Evolutionary conservation across 78 protist species (phyloP).

Genomic region (slime mould (Dictyostelium discoideum)): DNA sequence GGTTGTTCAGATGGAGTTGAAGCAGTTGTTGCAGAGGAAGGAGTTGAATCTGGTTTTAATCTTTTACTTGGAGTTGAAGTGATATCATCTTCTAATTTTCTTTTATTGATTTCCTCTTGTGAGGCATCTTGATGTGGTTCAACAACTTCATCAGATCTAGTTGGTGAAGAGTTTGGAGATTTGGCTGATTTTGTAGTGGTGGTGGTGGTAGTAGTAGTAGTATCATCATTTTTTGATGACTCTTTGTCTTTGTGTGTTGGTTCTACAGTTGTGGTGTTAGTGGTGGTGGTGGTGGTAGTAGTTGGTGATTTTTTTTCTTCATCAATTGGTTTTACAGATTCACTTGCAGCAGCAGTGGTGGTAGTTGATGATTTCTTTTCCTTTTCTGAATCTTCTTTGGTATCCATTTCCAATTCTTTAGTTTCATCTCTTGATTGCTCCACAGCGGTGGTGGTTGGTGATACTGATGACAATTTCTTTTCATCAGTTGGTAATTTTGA

Average conservation of each 20-base stretch:
- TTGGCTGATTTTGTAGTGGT: neutral
- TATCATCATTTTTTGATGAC: neutral
- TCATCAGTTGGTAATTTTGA: neutral
- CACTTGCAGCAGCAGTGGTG: neutral
- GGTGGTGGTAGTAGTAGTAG: neutral
- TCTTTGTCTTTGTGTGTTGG: neutral
- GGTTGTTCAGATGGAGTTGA: neutral
- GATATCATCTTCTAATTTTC: conserved; percentile 49
- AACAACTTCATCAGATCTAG: conserved; percentile 54
- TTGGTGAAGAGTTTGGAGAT: conserved; percentile 53
- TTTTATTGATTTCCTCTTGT: conserved; percentile 74
- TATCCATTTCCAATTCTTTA: neutral
- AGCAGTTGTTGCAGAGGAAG: neutral
- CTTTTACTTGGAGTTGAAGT: neutral
- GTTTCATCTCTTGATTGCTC: neutral
- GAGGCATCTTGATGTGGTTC: conserved; percentile 79
- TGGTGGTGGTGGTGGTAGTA: neutral
- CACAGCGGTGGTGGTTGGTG: conserved; percentile 7
- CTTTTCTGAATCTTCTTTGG: neutral
- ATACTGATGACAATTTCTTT: neutral
- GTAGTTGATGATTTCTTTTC: neutral
- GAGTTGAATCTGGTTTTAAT: conserved; percentile 16
- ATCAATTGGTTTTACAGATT: neutral
- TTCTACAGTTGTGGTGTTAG: neutral
- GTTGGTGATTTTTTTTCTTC: neutral